phyloP scores from a whole-genome alignment of 2,329 filamentous ascomycete genomes.

The Xylogone sp. region DNA sequence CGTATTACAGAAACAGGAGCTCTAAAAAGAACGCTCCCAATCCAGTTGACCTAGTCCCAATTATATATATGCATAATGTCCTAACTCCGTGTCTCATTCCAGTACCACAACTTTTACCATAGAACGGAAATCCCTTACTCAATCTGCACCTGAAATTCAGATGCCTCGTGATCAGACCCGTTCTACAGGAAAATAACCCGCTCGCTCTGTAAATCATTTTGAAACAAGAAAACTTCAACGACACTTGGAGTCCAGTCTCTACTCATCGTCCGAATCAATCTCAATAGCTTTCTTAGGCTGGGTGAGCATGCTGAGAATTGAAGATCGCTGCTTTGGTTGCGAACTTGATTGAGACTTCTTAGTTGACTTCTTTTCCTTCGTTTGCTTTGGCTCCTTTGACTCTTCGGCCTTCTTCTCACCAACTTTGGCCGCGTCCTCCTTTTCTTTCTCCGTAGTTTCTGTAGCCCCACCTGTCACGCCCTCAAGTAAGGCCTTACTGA shows the following conservation, averaged over 20 bases:
- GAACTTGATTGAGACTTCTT: not conserved
- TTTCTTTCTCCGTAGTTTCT: not conserved
- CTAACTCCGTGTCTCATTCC: too few species aligned
- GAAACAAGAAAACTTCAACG: too few species aligned
- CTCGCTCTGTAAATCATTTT: too few species aligned
- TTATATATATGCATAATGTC: not conserved
- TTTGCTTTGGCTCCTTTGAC: not conserved
- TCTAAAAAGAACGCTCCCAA: not conserved
- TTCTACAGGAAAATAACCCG: too few species aligned
- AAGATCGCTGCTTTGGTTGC: not conserved
- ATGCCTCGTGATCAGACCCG: too few species aligned
- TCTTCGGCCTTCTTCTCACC: not conserved
- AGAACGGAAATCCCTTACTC: too few species aligned
- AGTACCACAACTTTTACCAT: too few species aligned
- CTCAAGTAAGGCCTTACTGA: conserved; percentile 25
- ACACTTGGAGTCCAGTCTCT: not conserved
- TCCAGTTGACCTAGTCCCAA: not conserved
- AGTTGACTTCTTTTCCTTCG: not conserved
- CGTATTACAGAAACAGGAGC: not conserved
- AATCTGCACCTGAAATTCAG: too few species aligned
- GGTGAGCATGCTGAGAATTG: not conserved
- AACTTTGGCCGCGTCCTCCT: not conserved
- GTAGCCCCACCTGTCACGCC: conserved; percentile 3
- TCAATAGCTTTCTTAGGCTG: not conserved
- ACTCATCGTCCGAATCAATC: not conserved